Evolutionary conservation across 2,329 filamentous ascomycete species (phyloP).

Genomic region (Aspergillus quadrilineatus): DNA sequence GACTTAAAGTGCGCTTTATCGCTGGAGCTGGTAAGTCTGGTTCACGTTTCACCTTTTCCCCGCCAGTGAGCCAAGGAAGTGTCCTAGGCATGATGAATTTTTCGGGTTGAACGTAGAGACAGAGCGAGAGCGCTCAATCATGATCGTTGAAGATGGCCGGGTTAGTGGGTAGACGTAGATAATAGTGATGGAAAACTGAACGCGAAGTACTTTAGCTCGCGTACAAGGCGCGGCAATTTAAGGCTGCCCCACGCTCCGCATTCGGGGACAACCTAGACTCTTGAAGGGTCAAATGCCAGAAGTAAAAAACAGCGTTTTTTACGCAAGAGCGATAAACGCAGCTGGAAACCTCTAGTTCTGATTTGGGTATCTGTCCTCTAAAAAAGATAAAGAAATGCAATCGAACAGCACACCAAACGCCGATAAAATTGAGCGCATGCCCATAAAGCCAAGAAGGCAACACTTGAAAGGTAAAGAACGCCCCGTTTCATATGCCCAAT

Average conservation of each 20-base stretch:
- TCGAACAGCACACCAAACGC: constrained; percentile 13
- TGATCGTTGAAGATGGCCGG: neutral
- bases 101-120: neutral
- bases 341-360: neutral
- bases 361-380: constrained; percentile 14
- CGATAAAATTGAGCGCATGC: constrained; percentile 7
- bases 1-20: constrained; percentile 10
- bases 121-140: neutral
- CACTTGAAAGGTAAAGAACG: constrained; percentile 10
- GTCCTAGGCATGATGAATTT: constrained; percentile 23
- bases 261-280: neutral
- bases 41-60: neutral
- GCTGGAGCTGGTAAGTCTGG: neutral
- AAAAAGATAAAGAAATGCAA: neutral
- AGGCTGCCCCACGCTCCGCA: constrained; percentile 17
- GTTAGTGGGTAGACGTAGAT: neutral
- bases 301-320: too few species aligned
- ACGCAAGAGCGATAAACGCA: too few species aligned
- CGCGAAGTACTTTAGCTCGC: constrained; percentile 12
- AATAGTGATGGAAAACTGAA: neutral
- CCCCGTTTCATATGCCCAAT: constrained; percentile 8
- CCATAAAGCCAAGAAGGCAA: neutral
- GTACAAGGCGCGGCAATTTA: constrained; percentile 10
- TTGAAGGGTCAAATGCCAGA: neutral
- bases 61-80: constrained; percentile 24